phyloP scores from a whole-genome alignment of 2,329 filamentous ascomycete species.

The Scedosporium boydii region DNA sequence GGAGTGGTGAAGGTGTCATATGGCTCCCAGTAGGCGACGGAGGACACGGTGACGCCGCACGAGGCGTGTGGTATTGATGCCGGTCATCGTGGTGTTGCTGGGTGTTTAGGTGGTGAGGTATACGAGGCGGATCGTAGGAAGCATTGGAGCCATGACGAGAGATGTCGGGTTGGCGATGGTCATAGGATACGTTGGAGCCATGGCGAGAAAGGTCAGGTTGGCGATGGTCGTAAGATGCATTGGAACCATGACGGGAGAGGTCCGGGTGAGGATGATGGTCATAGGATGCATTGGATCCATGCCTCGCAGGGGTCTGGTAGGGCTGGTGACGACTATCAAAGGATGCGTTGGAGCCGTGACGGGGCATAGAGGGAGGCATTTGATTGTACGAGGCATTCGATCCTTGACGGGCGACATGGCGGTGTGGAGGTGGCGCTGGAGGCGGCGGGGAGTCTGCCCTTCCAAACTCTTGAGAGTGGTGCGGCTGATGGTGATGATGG shows the following conservation, averaged over 20 bases:
- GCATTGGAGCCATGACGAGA: slow-evolving; percentile 24
- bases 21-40: slow-evolving; percentile 58
- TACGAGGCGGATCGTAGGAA: slow-evolving; percentile 19
- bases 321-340: slow-evolving; percentile 9
- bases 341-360: slow-evolving; percentile 10
- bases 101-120: slow-evolving; percentile 9
- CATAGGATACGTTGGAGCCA: slow-evolving; percentile 27
- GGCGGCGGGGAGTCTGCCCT: slow-evolving; percentile 59
- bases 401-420: slow-evolving; percentile 43
- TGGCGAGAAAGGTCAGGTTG: slow-evolving; percentile 24
- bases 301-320: slow-evolving; percentile 14
- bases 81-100: neutral
- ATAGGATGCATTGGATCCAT: slow-evolving; percentile 28
- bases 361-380: slow-evolving; percentile 3
- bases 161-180: slow-evolving; percentile 15
- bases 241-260: slow-evolving; percentile 28
- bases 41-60: slow-evolving; percentile 53
- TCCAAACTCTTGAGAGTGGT: slow-evolving; percentile 12
- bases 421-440: slow-evolving; percentile 75
- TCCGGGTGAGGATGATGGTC: slow-evolving; percentile 17
- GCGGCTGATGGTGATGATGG: slow-evolving; percentile 8
- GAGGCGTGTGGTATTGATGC: slow-evolving; percentile 37
- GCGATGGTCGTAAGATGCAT: slow-evolving; percentile 24
- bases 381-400: slow-evolving; percentile 20
- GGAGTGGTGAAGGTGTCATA: slow-evolving; percentile 80